A percentile compares a stretch with the other conserved stretches of the same genome.
These are phyloP conservation scores for Amylostereum chailletii DNA, from an alignment of 1,284 basidiomycete species.

Conservation along the genomic window DNA sequence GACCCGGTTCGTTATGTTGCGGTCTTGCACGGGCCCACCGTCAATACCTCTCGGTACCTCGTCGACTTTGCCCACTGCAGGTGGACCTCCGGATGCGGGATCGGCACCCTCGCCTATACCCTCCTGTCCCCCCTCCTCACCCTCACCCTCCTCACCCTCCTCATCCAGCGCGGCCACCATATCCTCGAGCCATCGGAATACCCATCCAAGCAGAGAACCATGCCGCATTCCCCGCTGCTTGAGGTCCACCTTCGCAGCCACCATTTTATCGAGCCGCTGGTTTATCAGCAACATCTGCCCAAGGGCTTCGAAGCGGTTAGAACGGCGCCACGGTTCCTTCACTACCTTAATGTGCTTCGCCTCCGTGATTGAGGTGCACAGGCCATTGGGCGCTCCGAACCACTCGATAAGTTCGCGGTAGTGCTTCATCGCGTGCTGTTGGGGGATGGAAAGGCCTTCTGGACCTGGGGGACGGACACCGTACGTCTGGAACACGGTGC, in stretches of 20 bases:
- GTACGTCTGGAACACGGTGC: conserved; percentile 8
- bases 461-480: conserved; percentile 6
- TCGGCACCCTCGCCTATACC: too few species aligned
- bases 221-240: neutral
- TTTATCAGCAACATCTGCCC: conserved; percentile 17
- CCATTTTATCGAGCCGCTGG: conserved; percentile 7
- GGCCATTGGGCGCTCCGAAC: conserved; percentile 17
- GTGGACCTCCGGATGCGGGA: too few species aligned
- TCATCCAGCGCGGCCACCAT: too few species aligned
- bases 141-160: too few species aligned
- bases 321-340: conserved; percentile 17
- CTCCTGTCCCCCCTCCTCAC: too few species aligned
- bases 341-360: conserved; percentile 17
- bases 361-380: conserved; percentile 19
- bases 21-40: too few species aligned
- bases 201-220: too few species aligned
- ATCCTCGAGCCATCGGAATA: too few species aligned
- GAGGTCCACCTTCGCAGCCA: neutral
- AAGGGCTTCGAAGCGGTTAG: conserved; percentile 13
- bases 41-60: too few species aligned
- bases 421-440: conserved; percentile 15
- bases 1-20: too few species aligned
- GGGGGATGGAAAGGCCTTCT: conserved; percentile 12
- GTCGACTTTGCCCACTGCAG: too few species aligned
- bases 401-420: conserved; percentile 7